phyloP scores from a whole-genome alignment of 139 green algal genomes.

The Ulvella scutata region DNA sequence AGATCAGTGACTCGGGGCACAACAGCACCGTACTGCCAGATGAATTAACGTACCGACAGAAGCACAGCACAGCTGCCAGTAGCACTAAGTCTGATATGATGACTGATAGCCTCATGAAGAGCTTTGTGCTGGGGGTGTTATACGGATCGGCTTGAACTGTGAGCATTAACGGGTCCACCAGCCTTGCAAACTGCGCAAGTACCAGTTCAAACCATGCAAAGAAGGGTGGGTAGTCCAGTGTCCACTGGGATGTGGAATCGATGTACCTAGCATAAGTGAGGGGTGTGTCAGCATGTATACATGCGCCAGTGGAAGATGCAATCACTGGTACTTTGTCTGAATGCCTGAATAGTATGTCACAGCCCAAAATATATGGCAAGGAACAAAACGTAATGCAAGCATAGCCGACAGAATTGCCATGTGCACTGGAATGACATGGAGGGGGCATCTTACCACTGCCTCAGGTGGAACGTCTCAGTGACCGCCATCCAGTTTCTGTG shows the following conservation, averaged over 20 bases:
- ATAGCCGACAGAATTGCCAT: too few relatives aligned
- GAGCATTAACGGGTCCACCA: conserved; percentile 70
- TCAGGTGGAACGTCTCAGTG: conserved; percentile 54
- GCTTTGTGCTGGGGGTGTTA: conserved; percentile 38
- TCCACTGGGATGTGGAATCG: conserved; percentile 80
- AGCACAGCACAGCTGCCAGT: conserved; percentile 19
- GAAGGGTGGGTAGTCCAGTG: conserved; percentile 91
- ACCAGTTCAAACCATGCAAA: conserved; percentile 88
- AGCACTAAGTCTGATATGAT: conserved; percentile 47
- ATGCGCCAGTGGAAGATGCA: not conserved
- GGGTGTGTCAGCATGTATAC: not conserved
- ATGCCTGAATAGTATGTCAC: not conserved
- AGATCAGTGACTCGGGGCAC: too few relatives aligned
- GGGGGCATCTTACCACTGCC: conserved; percentile 33
- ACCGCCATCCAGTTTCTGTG: conserved; percentile 93
- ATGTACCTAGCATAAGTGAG: conserved; percentile 49
- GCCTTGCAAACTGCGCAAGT: conserved; percentile 38
- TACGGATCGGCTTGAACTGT: conserved; percentile 26
- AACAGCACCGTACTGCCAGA: too few relatives aligned
- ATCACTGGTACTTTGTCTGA: not conserved
- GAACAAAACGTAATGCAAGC: too few relatives aligned
- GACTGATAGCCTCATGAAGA: conserved; percentile 65
- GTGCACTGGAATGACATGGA: not conserved
- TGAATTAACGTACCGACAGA: conserved; percentile 9
- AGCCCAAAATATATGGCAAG: not conserved